Percentiles rank a stretch among this genome's conserved stretches.
Evolutionary conservation across 1,284 basidiomycete genomes (phyloP).

Genomic region (Austropuccinia psidii): DNA sequence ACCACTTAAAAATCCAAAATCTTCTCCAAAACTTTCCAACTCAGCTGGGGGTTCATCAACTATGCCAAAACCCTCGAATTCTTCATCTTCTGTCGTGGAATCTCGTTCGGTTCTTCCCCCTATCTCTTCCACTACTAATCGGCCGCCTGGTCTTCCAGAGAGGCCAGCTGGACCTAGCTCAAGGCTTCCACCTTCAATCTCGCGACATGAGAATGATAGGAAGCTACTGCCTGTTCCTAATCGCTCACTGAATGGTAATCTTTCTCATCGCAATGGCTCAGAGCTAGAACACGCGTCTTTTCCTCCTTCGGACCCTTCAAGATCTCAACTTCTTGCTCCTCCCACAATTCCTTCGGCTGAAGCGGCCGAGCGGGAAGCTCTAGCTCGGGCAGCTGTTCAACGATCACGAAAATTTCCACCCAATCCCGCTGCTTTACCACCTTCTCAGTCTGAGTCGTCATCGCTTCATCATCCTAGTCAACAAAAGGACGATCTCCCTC

Average conservation of each 20-base stretch:
- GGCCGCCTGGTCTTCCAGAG: slow-evolving; percentile 33
- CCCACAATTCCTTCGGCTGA: slow-evolving; percentile 17
- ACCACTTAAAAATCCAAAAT: slow-evolving; percentile 22
- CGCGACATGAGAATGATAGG: slow-evolving; percentile 25
- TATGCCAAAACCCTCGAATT: slow-evolving; percentile 24
- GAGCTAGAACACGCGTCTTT: neutral
- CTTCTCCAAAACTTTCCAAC: slow-evolving; percentile 36
- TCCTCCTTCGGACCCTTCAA: neutral
- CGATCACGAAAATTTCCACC: slow-evolving; percentile 23
- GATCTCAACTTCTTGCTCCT: neutral
- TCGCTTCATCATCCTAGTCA: neutral
- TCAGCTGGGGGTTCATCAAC: neutral
- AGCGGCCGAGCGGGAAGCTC: slow-evolving; percentile 29
- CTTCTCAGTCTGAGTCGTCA: neutral
- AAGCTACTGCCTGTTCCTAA: slow-evolving; percentile 1
- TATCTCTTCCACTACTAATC: slow-evolving; percentile 8
- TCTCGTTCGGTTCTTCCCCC: slow-evolving; percentile 25
- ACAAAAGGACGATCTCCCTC: slow-evolving; percentile 2
- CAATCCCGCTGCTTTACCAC: neutral
- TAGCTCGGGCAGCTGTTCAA: slow-evolving; percentile 32
- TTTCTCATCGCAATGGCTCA: neutral
- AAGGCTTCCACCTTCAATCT: neutral
- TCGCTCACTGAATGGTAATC: slow-evolving; percentile 7
- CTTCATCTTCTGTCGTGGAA: slow-evolving; percentile 43
- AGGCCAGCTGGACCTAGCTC: neutral